A percentile compares a stretch with the other conserved stretches of the same genome.
Evolutionary conservation across 768 basidiomycete genomes (phyloP).

Genomic region (Tricholomella constricta): DNA sequence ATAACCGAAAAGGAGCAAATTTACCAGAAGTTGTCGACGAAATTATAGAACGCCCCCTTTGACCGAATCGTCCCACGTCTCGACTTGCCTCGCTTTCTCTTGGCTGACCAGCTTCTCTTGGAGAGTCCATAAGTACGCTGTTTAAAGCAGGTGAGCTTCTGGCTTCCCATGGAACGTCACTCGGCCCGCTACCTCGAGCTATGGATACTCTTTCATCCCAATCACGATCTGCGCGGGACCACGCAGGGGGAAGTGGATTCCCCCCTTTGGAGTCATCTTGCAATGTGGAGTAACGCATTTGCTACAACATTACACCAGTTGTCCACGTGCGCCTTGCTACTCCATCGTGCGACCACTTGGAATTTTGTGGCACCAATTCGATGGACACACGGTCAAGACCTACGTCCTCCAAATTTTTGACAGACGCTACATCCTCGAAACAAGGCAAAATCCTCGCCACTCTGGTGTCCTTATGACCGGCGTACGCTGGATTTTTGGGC

Average conservation of each 20-base stretch:
- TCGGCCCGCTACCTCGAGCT: no score
- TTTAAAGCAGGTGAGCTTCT: not conserved
- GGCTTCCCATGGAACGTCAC: not conserved
- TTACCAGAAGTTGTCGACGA: not conserved
- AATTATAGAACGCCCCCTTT: not conserved
- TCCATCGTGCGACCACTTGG: no score
- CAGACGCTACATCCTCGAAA: no score
- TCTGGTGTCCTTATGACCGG: not conserved
- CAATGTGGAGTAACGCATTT: no score
- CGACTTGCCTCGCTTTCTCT: not conserved
- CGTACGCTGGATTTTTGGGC: not conserved
- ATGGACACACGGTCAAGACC: no score
- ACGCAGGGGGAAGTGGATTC: not conserved
- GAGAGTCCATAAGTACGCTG: not conserved
- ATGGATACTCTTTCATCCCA: no score
- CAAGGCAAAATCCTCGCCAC: not conserved
- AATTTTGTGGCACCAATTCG: no score
- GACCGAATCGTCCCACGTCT: not conserved
- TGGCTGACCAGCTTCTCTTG: not conserved
- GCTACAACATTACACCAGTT: no score
- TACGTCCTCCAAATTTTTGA: no score
- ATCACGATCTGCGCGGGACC: not conserved
- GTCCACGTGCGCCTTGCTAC: no score
- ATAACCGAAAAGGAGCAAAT: not conserved
- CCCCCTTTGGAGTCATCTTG: no score